Evolutionary conservation across 2,329 filamentous ascomycete species (phyloP).

Genomic region (Pseudogymnoascus sp.): DNA sequence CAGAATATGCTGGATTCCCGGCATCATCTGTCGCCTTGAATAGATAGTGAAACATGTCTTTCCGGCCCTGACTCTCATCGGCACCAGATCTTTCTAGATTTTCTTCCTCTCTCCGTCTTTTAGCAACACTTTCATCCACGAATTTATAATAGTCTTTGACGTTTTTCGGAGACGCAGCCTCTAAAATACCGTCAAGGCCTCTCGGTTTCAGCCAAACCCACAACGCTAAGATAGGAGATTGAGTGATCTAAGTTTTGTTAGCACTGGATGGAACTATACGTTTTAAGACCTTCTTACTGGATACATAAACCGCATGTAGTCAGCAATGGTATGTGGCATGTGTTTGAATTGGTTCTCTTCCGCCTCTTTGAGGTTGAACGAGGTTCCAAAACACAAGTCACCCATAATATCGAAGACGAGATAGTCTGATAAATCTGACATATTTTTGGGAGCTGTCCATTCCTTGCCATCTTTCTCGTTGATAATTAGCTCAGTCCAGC

Average conservation of each 20-base stretch:
- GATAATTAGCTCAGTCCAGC: slow-evolving; percentile 14
- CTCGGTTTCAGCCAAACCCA: slow-evolving; percentile 12
- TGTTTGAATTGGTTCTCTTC: slow-evolving; percentile 11
- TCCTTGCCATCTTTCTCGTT: slow-evolving; percentile 10
- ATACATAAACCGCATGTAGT: slow-evolving; percentile 10
- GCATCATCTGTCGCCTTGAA: background rate
- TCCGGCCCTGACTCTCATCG: background rate
- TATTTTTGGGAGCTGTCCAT: slow-evolving; percentile 15
- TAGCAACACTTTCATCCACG: background rate
- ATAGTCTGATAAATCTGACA: slow-evolving; percentile 10
- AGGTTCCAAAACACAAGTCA: slow-evolving; percentile 14
- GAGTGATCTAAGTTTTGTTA: background rate
- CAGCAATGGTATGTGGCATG: slow-evolving; percentile 11
- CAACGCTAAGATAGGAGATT: slow-evolving; percentile 4
- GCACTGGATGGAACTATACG: too few relatives aligned
- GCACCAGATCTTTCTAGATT: background rate
- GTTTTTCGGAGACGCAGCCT: background rate
- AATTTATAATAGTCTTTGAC: background rate
- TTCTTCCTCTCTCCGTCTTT: background rate
- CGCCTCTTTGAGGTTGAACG: slow-evolving; percentile 13
- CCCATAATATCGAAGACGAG: slow-evolving; percentile 16
- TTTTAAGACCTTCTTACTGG: background rate
- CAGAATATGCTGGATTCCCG: background rate
- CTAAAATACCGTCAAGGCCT: slow-evolving; percentile 2
- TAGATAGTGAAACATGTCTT: slow-evolving; percentile 9